Evolutionary conservation across 352 stramenopile genomes (phyloP), one percentile per base, ranked within the genome.

Genomic region (Globisporangium lucens): DNA sequence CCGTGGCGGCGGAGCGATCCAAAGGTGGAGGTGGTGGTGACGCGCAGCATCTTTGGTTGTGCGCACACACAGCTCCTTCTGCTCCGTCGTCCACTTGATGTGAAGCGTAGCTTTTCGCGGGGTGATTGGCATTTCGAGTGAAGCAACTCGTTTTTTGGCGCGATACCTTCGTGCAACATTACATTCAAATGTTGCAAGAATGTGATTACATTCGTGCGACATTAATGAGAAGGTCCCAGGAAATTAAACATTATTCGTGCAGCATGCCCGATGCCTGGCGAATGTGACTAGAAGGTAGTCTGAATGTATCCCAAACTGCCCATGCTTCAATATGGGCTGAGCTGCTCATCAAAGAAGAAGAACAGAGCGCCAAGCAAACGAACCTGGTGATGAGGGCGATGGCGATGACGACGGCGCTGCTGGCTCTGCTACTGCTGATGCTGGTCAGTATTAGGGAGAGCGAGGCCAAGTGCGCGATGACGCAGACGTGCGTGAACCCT

Each of bases 401-500:
- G 35, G 30, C 4, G 15, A 58, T 29, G 36, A 53, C 29, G 43
- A 52, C 15, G 22, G 51, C 9, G 43, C 33, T 30, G 15, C 29
- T 51, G 46, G 7, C 49, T 15, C 10, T 62, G 29, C 4, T 38
- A 51, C 22, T 56, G n/a, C 4, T 61, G 22, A 24, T 24, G 24
- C 30, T 65, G 13, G 2, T 24, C 1, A 27, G 20, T 13, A 43
- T 63, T 9, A 2, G 22, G n/a, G 13, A 20, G 1, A 43, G 17
- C 3, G 38, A 70, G 15, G 76, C 70, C 63, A 79, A 80, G 55
- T 94, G 86, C 49, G 75, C 83, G 7, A 94, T 94, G 84, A 93
- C 86, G 8, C 84, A 93, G 73, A 89, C 78, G 29, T 94, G 86
- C 66, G 75, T 90, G 33, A 92, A 92, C 59, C 83, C 84, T 0